These are phyloP conservation scores for Fusarium mangiferae DNA, from an alignment of 2,329 filamentous ascomycete genomes.

Conservation along the genomic window DNA sequence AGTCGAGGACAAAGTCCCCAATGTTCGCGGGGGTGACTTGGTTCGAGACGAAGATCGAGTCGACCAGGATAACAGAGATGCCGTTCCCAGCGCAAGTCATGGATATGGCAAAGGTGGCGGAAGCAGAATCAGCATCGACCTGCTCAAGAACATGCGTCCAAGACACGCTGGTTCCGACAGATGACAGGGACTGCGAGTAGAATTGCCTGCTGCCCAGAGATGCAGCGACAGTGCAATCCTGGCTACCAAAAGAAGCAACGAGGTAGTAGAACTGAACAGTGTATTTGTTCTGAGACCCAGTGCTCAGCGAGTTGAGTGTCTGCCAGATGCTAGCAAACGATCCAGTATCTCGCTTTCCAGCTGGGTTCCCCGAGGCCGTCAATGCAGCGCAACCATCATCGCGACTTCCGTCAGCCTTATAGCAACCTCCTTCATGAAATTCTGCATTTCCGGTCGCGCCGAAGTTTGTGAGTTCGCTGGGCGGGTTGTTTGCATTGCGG, in stretches of 20 bases:
- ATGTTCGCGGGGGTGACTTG: constrained; percentile 22
- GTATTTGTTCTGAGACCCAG: not conserved
- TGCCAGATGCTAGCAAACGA: constrained; percentile 4
- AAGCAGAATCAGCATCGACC: not conserved
- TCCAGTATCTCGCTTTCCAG: not conserved
- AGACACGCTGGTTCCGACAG: not conserved
- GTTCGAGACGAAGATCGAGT: constrained; percentile 24
- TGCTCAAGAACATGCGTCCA: constrained; percentile 10
- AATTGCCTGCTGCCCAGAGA: not conserved
- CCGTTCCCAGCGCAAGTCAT: not conserved
- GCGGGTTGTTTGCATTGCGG: not conserved
- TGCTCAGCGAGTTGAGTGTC: not conserved
- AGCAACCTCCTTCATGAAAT: not conserved
- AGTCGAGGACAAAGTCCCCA: constrained; percentile 4
- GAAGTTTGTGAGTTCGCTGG: not conserved
- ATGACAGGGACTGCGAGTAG: not conserved
- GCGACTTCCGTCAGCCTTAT: not conserved
- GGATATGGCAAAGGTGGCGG: constrained; percentile 1
- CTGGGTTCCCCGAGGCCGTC: not conserved
- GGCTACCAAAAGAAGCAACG: not conserved
- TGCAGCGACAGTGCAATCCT: not conserved
- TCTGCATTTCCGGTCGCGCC: not conserved
- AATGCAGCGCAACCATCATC: constrained; percentile 18
- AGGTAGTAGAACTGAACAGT: constrained; percentile 20
- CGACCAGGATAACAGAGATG: not conserved